Evolutionary conservation across 2,329 filamentous ascomycete species (phyloP).

Genomic region (Fusarium stilboides): DNA sequence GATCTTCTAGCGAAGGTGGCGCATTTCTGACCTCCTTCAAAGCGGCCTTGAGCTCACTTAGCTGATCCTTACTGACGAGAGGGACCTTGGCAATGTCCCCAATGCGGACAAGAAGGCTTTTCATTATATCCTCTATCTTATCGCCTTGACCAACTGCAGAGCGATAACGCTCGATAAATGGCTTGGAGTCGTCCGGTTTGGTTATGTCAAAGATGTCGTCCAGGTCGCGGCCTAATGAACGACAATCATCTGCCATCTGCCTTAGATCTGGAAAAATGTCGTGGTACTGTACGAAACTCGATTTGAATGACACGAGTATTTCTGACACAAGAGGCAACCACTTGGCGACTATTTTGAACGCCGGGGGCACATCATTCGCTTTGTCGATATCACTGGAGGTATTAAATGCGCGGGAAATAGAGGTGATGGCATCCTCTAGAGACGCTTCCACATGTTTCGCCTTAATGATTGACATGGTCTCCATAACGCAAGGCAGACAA

Average conservation of each 20-base stretch:
- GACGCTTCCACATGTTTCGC: not conserved
- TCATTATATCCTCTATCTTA: slow-evolving; percentile 3
- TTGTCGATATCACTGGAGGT: not conserved
- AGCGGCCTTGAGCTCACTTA: not conserved
- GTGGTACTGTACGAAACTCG: not conserved
- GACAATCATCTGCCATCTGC: slow-evolving; percentile 6
- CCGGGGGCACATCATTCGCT: not conserved
- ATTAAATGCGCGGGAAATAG: not conserved
- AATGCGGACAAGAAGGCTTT: not conserved
- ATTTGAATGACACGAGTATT: not conserved
- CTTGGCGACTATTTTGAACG: slow-evolving; percentile 1
- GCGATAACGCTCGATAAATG: slow-evolving; percentile 8
- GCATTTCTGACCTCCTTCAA: slow-evolving; percentile 4
- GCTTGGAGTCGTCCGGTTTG: not conserved
- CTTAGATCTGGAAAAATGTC: not conserved
- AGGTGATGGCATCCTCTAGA: not conserved
- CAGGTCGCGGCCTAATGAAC: not conserved
- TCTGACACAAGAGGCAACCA: not conserved
- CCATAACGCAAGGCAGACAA: not conserved
- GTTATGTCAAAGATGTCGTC: not conserved
- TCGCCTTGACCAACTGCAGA: not conserved
- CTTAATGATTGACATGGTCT: not conserved
- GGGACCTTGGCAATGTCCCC: slow-evolving; percentile 1
- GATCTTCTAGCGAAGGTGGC: not conserved
- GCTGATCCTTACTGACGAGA: not conserved